Evolutionary conservation across 768 basidiomycete genomes (phyloP), one percentile per base, ranked within the genome.

Genomic region (Daedaleopsis sinensis): DNA sequence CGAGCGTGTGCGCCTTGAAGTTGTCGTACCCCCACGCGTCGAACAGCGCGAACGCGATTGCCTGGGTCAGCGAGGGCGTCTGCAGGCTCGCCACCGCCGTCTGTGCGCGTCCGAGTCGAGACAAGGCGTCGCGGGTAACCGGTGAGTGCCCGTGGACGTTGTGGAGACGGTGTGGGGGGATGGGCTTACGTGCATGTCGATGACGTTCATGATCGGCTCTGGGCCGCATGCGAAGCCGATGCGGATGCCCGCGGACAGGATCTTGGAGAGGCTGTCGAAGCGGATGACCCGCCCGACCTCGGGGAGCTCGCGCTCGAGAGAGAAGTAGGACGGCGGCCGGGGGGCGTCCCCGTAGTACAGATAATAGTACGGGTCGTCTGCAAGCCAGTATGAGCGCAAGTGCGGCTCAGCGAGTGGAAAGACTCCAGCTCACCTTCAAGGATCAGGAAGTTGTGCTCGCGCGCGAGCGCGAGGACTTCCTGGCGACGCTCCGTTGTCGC

Each of bases 251-350:
- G 88, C 82, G 23, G 87, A 88, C 43, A 89, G 80, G 52, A 96
- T 80, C 78, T 98, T 98, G 57, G 91, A 93, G 59, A 97, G 81
- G 70, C 91, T 93, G 71, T 98, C 95, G 72, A 97, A 94, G 51
- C 96, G 86, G 36, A 96, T 70, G 23, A 96, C 93, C 7, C 89
- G 84, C 3, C 95, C 95, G 27, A 84, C 82, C 84, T 84, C 61
- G 18, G 70, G 68, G 80, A 79, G 66, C 83, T 82, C 59, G 74
- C 79, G 65, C 73, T 98, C 95, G 43, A 97, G 80, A 24, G 84
- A 79, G 70, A 96, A 95, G 76, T 96, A 97, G 0, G 89, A 93
- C 1, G 89, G 84, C 18, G 86, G 84, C 10, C 89, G 81, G 19
- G 84, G 76, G 7, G 74, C 75, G 32, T 79, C 76, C 50, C 91